Base-by-base conservation (phyloP, 1,284 basidiomycete genomes). In the Marasmius tenuissimus region DNA sequence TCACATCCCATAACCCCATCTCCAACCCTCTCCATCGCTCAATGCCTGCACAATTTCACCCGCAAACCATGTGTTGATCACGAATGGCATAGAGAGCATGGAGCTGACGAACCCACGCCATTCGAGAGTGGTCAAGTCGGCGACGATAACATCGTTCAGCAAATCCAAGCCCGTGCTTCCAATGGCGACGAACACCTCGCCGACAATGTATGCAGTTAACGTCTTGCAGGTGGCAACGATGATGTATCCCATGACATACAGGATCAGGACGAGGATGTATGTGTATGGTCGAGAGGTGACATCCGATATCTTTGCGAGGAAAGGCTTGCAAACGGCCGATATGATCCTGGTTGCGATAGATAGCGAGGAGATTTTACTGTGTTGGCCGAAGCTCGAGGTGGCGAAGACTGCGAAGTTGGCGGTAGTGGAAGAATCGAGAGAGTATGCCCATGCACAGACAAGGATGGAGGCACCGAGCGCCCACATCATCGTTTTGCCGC, bases 1-100 rank as follows among this genome's bases (percentile, higher is more conserved):
- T 8, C 20, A 54, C 62, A 71, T 71, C 38, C 69, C 69, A 59
- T 71, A 71, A 27, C 70, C 70, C 68, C 69, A 71, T 63, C 70
- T 64, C 70, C 70, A 71, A 50, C 65, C 51, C 16, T 62, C 63
- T 5, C 59, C 61, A 10, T 54, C 57, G 20, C 56, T 60, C 18
- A 66, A 48, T 33, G 62, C 65, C 5, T 51, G 45, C 1, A 65
- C 63, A 40, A 67, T 65, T 35, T 63, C 50, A 9, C 59, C 63
- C n/a, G 67, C 61, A 45, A 65, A 61, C 58, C 59, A 66, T 40
- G 65, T 64, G 56, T 66, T 68, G 53, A 67, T 59, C 38, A 68
- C 58, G 58, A 59, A 66, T 9, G 67, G 65, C 12, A 61, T 51
- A 18, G 67, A 65, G 14, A 64, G 59, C 58, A 70, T 39, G 12